phyloP scores from a whole-genome alignment of 495 filamentous ascomycete species.

The Choiromyces venosus region DNA sequence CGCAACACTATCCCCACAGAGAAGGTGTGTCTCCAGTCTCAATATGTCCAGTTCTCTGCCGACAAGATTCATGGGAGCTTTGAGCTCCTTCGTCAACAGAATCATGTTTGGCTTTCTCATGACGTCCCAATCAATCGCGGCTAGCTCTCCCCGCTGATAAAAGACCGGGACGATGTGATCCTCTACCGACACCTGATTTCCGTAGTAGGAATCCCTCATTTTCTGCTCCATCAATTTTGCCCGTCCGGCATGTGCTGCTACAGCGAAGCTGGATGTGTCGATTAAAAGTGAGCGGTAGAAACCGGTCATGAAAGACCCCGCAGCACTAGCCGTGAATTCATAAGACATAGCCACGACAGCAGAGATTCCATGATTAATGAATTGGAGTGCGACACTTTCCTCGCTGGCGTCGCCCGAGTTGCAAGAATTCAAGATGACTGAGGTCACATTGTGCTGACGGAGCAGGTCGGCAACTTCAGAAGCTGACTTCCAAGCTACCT shows the following conservation, averaged over 20 bases:
- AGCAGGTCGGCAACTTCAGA: slow-evolving; percentile 19
- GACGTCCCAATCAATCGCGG: background rate
- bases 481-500: slow-evolving; percentile 21
- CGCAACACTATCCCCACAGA: background rate
- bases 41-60: background rate
- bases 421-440: slow-evolving; percentile 20
- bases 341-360: slow-evolving; percentile 24
- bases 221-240: slow-evolving; percentile 13
- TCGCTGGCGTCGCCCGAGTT: slow-evolving; percentile 9
- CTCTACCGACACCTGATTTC: slow-evolving; percentile 12
- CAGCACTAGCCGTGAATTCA: slow-evolving; percentile 10
- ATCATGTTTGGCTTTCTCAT: background rate
- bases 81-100: background rate
- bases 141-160: slow-evolving; percentile 16
- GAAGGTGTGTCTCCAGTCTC: background rate
- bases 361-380: slow-evolving; percentile 16
- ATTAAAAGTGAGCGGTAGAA: slow-evolving; percentile 21
- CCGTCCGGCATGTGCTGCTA: slow-evolving; percentile 17
- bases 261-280: slow-evolving; percentile 18
- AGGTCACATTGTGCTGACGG: slow-evolving; percentile 9
- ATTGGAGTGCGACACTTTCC: slow-evolving; percentile 16
- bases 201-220: slow-evolving; percentile 19
- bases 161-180: slow-evolving; percentile 24
- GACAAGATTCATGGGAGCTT: background rate
- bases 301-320: slow-evolving; percentile 18